Conservation (phyloP, 2,329 filamentous ascomycete genomes). For the Cladophialophora yegresii region DNA sequence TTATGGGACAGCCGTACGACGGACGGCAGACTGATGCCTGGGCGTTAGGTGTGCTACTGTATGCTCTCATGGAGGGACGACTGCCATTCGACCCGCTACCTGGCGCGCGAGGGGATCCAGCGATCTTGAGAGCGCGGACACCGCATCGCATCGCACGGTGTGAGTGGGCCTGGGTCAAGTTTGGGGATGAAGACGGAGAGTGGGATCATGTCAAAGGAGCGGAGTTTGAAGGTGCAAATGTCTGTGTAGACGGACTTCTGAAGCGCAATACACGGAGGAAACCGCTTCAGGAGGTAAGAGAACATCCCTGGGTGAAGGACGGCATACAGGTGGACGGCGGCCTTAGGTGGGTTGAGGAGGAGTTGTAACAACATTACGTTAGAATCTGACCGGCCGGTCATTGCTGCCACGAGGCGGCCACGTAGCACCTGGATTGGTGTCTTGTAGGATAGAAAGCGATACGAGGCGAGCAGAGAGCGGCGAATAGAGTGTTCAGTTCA, state of each 20-base stretch:
- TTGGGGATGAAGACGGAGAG: constrained; percentile 79
- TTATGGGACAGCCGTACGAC: constrained; percentile 93
- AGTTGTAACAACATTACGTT: constrained; percentile 26
- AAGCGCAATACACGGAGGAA: constrained; percentile 80
- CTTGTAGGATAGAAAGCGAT: not conserved
- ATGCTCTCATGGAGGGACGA: constrained; percentile 88
- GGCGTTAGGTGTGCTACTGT: constrained; percentile 90
- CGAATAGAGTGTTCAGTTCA: not conserved
- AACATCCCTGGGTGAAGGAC: constrained; percentile 72
- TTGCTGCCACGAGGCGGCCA: not conserved
- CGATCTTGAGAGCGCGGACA: constrained; percentile 75
- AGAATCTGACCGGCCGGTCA: not conserved
- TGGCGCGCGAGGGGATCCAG: constrained; percentile 69
- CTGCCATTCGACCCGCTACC: constrained; percentile 90
- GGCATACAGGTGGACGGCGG: constrained; percentile 69
- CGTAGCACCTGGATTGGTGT: not conserved
- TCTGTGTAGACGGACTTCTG: constrained; percentile 79
- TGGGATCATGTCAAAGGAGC: constrained; percentile 71
- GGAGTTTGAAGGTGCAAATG: constrained; percentile 72
- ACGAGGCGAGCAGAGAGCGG: not conserved
- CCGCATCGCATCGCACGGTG: constrained; percentile 93
- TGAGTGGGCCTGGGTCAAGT: constrained; percentile 93
- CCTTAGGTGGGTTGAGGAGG: constrained; percentile 52
- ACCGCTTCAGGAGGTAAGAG: constrained; percentile 71
- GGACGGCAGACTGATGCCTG: constrained; percentile 90